Evolutionary conservation across 2,329 filamentous ascomycete genomes (phyloP).

Genomic region (Penicillium sclerotigenum): DNA sequence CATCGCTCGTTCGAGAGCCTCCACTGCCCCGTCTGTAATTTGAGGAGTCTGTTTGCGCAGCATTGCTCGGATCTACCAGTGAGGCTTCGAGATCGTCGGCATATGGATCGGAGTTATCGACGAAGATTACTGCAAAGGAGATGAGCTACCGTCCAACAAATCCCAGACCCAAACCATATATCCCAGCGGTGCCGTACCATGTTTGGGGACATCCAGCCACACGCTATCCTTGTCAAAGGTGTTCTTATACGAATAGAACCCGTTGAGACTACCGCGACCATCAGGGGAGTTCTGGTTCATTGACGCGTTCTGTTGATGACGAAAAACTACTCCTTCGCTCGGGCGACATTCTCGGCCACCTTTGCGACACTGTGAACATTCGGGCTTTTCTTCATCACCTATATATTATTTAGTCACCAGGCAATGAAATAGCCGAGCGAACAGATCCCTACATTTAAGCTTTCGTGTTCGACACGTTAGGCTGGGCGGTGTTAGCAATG

Average conservation of each 20-base stretch:
- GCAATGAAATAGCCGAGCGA: background rate
- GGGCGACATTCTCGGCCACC: constrained; percentile 59
- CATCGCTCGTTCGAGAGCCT: constrained; percentile 29
- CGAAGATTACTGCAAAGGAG: constrained; percentile 53
- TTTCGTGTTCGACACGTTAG: constrained; percentile 59
- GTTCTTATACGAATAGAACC: constrained; percentile 65
- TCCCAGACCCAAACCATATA: background rate
- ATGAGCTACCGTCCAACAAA: background rate
- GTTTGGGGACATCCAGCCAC: constrained; percentile 62
- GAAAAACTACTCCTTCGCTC: constrained; percentile 62
- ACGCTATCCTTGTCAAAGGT: constrained; percentile 59
- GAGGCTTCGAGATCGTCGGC: constrained; percentile 49
- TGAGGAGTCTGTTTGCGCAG: constrained; percentile 28
- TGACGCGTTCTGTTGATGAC: constrained; percentile 67
- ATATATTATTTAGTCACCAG: constrained; percentile 2
- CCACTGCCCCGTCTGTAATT: constrained; percentile 33
- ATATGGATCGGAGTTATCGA: constrained; percentile 61
- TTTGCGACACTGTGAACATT: constrained; percentile 60
- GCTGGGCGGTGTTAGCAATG: constrained; percentile 27
- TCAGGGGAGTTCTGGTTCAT: constrained; percentile 54
- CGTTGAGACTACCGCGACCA: constrained; percentile 50
- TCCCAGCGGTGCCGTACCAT: constrained; percentile 41
- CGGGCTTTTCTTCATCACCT: constrained; percentile 58
- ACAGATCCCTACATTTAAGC: constrained; percentile 53
- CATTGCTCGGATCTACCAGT: constrained; percentile 31